Evolutionary conservation across 108 stramenopile species (phyloP).

Genomic region (Ochromonas danica): DNA sequence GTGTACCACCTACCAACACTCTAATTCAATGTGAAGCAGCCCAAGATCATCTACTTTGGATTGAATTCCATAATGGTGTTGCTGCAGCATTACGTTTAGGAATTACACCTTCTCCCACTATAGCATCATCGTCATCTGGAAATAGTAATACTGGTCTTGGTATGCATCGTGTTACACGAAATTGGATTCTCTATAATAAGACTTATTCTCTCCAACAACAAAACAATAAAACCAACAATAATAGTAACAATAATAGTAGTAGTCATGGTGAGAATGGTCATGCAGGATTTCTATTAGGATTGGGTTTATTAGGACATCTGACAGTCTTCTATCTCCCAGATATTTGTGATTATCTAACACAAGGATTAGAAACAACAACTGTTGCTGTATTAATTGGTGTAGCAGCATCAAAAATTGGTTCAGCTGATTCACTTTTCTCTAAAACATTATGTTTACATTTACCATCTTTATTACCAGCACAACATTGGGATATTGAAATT

Average conservation of each 20-base stretch:
- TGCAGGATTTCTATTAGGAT: constrained; percentile 24
- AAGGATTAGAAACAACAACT: constrained; percentile 88
- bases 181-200: constrained; percentile 28
- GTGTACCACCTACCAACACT: constrained; percentile 84
- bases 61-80: constrained; percentile 97
- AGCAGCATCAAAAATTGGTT: constrained; percentile 85
- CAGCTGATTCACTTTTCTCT: constrained; percentile 78
- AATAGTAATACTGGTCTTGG: neutral
- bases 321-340: constrained; percentile 85
- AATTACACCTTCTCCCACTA: neutral
- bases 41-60: constrained; percentile 80
- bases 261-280: neutral
- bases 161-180: neutral
- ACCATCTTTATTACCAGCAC: constrained; percentile 81
- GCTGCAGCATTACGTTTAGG: constrained; percentile 73
- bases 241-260: neutral
- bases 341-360: constrained; percentile 90
- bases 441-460: constrained; percentile 98
- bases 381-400: constrained; percentile 91
- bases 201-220: constrained; percentile 80
- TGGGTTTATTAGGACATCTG: constrained; percentile 67
- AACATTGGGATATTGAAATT: constrained; percentile 70
- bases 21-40: constrained; percentile 62
- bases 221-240: constrained; percentile 34
- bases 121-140: neutral